Base-by-base conservation (phyloP, 2,329 filamentous ascomycete species). In the Fusarium siculi region DNA sequence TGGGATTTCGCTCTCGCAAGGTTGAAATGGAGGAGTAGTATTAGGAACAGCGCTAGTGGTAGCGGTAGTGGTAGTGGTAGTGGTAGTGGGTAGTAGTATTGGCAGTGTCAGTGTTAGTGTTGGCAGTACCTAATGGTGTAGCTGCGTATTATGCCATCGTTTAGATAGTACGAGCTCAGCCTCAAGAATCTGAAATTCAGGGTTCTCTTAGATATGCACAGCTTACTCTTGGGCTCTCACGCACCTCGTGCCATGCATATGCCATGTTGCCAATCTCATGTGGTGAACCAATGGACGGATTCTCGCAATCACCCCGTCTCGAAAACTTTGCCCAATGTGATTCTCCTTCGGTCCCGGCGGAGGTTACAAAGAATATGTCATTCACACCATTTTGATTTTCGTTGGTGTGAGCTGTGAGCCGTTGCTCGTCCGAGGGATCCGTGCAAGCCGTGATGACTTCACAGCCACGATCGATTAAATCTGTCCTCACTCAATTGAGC, bases 1-100 rank as follows among this genome's bases (percentile, higher is more conserved):
- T 87, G 15, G 86, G 86, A 4, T 89, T 86, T 75, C 79, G 84
- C 65, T 66, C 69, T 46, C 68, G 64, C 34, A 62, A 55, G 47
- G 59, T 74, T 42, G 73, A 62, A 32, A 65, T 63, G 21, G 65
- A 50, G 21, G 23, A 57, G 37, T 56, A 68, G 53, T 52, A 66
- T 19, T 49, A 52, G 57, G 50, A 39, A 42, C 49, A 39, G 52
- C 15, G 19, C 40, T 36, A 49, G 23, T 18, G 32, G 53, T 56
- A 60, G 28, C 9, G 28, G 37, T n/a, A 36, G 28, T 44, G 46
- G 55, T 53, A 37, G 28, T 28, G 28, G 23, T 23, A 23, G 23
- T 23, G 23, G 23, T 23, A 23, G 23, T 23, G 23, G 25, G 25
- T 25, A 25, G 25, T 25, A 5, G 28, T 30, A 30, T 30, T 30